A percentile compares a stretch with the other conserved stretches of the same genome.
Conservation (phyloP, 352 stramenopile genomes). For the Globisporangium alternatum region DNA sequence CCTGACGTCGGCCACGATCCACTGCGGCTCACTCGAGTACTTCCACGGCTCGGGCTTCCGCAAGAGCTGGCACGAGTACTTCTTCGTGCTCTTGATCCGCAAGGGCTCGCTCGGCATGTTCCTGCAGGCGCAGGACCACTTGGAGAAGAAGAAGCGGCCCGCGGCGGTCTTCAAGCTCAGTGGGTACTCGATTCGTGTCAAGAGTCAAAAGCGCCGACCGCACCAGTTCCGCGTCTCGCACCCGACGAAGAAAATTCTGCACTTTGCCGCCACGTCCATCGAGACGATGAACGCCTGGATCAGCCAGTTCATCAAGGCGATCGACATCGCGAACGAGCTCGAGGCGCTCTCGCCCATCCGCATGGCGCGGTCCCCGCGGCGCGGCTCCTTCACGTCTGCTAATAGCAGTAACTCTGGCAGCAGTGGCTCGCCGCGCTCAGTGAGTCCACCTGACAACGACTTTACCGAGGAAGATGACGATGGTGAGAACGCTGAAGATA, state of each 20-base stretch:
- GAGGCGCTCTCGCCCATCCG: slow-evolving; percentile 24
- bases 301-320: slow-evolving; percentile 49
- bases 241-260: slow-evolving; percentile 53
- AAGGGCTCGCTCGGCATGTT: slow-evolving; percentile 77
- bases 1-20: slow-evolving; percentile 33
- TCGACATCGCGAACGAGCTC: slow-evolving; percentile 55
- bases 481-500: background rate
- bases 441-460: slow-evolving; percentile 10
- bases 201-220: slow-evolving; percentile 56
- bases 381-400: background rate
- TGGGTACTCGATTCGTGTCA: slow-evolving; percentile 63
- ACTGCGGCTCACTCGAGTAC: slow-evolving; percentile 47
- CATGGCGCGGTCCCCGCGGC: slow-evolving; percentile 1
- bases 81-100: slow-evolving; percentile 70
- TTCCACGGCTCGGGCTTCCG: slow-evolving; percentile 54
- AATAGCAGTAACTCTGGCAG: background rate
- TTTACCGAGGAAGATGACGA: slow-evolving; percentile 13
- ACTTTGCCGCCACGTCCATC: slow-evolving; percentile 54
- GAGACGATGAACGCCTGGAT: slow-evolving; percentile 76
- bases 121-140: slow-evolving; percentile 36
- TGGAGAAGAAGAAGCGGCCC: slow-evolving; percentile 40
- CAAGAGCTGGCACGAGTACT: slow-evolving; percentile 61
- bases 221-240: slow-evolving; percentile 64
- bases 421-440: background rate
- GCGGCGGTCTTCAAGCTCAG: slow-evolving; percentile 67